Evolutionary conservation across 176 grass and related monocot genomes (phyloP).

Genomic region (Raddia guianensis): DNA sequence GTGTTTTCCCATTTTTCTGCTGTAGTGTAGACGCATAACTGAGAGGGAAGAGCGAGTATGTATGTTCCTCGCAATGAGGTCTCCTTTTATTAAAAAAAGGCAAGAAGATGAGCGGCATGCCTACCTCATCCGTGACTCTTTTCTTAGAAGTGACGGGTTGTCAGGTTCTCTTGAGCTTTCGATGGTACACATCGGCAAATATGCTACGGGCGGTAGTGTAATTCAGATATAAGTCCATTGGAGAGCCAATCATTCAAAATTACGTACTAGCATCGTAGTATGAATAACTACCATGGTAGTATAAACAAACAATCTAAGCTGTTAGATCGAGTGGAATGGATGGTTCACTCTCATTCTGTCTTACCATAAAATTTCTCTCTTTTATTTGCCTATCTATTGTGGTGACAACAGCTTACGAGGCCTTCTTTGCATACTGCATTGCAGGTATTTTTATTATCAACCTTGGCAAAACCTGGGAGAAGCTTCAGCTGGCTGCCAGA

Average conservation of each 20-base stretch:
- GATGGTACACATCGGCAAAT: no score
- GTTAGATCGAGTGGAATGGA: no score
- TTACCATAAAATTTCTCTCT: background rate
- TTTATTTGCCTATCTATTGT: background rate
- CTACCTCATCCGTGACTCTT: background rate
- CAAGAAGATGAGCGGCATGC: background rate
- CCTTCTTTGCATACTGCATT: background rate
- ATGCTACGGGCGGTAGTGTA: no score
- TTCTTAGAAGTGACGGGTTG: background rate
- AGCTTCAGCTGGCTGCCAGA: conserved; percentile 66
- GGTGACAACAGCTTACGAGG: background rate
- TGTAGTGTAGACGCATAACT: background rate
- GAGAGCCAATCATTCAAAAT: no score
- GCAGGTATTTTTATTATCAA: conserved; percentile 77
- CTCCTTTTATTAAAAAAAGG: background rate
- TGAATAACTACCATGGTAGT: no score
- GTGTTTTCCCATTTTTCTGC: no score
- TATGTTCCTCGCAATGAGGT: background rate
- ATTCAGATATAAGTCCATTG: no score
- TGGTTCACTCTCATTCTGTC: no score
- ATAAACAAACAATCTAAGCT: no score
- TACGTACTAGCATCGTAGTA: no score
- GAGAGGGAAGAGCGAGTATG: background rate
- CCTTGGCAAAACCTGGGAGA: conserved; percentile 77
- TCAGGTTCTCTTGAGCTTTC: no score